Percentiles rank a stretch among this genome's conserved stretches.
Conservation (phyloP, 495 filamentous ascomycete genomes). For the Neurospora sp. region DNA sequence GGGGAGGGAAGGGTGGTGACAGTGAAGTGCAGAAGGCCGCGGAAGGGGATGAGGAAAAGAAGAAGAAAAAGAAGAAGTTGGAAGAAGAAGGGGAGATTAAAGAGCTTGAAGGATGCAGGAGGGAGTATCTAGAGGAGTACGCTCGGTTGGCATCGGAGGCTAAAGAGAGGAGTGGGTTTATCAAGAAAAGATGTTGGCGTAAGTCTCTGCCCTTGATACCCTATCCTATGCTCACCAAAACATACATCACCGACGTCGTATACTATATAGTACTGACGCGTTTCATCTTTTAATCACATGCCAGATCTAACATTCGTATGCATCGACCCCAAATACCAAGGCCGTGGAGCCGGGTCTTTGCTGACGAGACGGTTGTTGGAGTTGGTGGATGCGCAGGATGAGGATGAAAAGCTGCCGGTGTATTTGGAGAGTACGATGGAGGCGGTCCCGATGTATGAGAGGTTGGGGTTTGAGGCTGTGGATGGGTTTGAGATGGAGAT, state of each 20-base stretch:
- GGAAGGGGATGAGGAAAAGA: constrained; percentile 10
- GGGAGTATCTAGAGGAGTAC: constrained; percentile 25
- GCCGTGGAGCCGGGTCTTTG: constrained; percentile 29
- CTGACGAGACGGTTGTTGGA: constrained; percentile 15
- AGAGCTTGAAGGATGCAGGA: constrained; percentile 7
- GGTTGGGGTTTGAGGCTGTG: constrained; percentile 26
- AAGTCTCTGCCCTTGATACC: background rate
- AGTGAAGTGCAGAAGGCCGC: too few relatives aligned
- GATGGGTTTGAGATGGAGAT: constrained; percentile 23
- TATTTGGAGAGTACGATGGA: constrained; percentile 36
- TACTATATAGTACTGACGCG: background rate
- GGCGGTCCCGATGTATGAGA: constrained; percentile 31
- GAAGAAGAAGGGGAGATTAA: constrained; percentile 13
- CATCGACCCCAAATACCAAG: constrained; percentile 29
- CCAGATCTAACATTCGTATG: constrained; percentile 31
- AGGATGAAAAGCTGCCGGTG: constrained; percentile 21
- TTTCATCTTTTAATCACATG: background rate
- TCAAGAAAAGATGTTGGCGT: constrained; percentile 13
- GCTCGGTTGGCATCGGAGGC: constrained; percentile 20
- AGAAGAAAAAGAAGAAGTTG: constrained; percentile 13
- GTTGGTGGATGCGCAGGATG: constrained; percentile 23
- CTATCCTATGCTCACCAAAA: background rate
- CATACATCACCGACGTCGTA: background rate
- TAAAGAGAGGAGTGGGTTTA: constrained; percentile 18
- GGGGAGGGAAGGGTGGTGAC: too few relatives aligned